phyloP scores from a whole-genome alignment of 1,284 basidiomycete genomes.

The Volvariella surrecta region DNA sequence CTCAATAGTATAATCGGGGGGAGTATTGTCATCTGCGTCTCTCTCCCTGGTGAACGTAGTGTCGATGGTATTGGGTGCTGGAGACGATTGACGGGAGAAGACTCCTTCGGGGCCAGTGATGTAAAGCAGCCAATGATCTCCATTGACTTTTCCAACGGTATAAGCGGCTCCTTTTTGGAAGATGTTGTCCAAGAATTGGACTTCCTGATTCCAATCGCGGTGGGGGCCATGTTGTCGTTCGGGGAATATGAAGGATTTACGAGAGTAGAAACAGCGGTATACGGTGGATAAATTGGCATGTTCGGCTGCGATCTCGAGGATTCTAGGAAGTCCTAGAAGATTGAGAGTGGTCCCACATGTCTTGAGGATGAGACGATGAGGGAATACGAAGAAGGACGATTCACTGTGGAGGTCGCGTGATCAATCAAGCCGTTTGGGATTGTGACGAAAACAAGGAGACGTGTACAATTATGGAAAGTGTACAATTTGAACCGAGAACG shows the following conservation, averaged over 20 bases:
- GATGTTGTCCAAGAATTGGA: conserved; percentile 84
- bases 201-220: conserved; percentile 91
- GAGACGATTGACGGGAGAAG: conserved; percentile 20
- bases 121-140: conserved; percentile 98
- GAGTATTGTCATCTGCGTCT: conserved; percentile 14
- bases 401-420: conserved; percentile 50
- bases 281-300: conserved; percentile 72
- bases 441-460: no score
- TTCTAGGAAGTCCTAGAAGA: conserved; percentile 86
- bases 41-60: conserved; percentile 11
- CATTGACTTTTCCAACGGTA: conserved; percentile 96
- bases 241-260: conserved; percentile 99
- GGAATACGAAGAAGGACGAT: conserved; percentile 94
- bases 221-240: conserved; percentile 94
- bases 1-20: conserved; percentile 89
- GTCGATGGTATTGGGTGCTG: conserved; percentile 12
- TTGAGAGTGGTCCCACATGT: conserved; percentile 99
- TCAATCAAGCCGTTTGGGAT: no score
- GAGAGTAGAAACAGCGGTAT: conserved; percentile 92
- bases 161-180: conserved; percentile 90
- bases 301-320: conserved; percentile 82
- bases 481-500: not conserved
- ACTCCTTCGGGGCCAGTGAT: conserved; percentile 57
- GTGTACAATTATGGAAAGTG: no score
- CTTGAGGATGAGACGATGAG: conserved; percentile 96